phyloP scores from a whole-genome alignment of 306 rosid genomes.

The Begonia fuchsioides region DNA sequence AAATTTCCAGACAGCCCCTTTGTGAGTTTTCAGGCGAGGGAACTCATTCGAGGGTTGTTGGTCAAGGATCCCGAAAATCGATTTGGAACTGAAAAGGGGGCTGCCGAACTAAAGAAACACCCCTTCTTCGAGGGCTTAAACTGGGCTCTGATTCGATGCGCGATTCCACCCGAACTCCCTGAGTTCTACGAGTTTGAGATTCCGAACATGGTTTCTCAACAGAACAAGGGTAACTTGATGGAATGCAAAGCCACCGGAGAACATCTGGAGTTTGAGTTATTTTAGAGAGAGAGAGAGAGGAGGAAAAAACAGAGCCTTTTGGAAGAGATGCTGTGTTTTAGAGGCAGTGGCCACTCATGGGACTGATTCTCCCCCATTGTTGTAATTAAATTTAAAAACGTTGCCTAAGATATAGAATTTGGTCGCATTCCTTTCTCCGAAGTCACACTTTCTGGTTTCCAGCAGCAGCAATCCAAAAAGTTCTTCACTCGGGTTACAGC shows the following conservation, averaged over 20 bases:
- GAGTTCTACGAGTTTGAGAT: neutral
- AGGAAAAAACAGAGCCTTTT: too few species aligned
- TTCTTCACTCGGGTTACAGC: too few species aligned
- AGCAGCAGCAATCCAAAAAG: too few species aligned
- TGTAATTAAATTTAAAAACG: too few species aligned
- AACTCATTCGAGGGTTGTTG: neutral
- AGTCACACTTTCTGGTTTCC: too few species aligned
- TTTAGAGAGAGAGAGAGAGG: neutral
- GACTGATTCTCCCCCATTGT: too few species aligned
- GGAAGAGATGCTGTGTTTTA: too few species aligned
- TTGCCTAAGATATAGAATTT: too few species aligned
- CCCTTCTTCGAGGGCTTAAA: slow-evolving; percentile 1
- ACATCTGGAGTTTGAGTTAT: neutral
- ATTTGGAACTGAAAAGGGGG: neutral
- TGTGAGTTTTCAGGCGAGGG: slow-evolving; percentile 1
- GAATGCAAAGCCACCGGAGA: neutral
- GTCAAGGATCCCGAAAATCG: neutral
- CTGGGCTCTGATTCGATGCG: neutral
- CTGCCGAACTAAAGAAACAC: neutral
- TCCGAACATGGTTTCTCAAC: neutral
- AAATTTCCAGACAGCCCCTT: neutral
- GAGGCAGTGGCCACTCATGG: too few species aligned
- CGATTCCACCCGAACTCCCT: neutral
- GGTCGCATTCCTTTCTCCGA: too few species aligned
- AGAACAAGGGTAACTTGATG: neutral